Percentiles rank a stretch among this genome's conserved stretches.
Evolutionary conservation across 208 protist species (phyloP).

Genomic region (Hexamita inflata): DNA sequence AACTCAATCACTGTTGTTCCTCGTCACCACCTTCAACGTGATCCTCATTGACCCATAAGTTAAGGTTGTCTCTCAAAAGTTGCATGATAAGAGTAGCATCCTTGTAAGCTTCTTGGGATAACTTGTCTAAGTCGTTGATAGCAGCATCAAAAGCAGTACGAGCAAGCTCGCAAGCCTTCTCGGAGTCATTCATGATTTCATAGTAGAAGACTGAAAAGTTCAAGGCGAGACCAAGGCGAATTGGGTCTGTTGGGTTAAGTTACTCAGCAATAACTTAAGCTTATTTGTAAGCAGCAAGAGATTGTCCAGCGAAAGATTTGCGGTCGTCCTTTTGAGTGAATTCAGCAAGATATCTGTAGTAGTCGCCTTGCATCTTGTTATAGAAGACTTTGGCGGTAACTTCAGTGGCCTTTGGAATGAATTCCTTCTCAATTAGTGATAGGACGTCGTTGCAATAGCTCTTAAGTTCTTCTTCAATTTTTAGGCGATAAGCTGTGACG

Average conservation of each 20-base stretch:
- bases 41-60: slow-evolving; percentile 69
- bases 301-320: slow-evolving; percentile 52
- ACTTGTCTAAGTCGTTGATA: slow-evolving; percentile 81
- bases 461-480: slow-evolving; percentile 85
- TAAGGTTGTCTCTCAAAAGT: slow-evolving; percentile 92
- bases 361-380: slow-evolving; percentile 62
- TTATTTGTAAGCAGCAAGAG: slow-evolving; percentile 54
- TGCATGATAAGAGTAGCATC: slow-evolving; percentile 96
- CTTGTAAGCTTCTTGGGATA: slow-evolving; percentile 88
- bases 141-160: slow-evolving; percentile 78
- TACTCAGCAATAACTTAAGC: slow-evolving; percentile 53
- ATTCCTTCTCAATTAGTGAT: slow-evolving; percentile 72
- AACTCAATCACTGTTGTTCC: no score
- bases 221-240: slow-evolving; percentile 90
- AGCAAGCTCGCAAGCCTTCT: slow-evolving; percentile 69
- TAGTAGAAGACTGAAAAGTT: slow-evolving; percentile 99
- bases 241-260: slow-evolving; percentile 76
- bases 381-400: slow-evolving; percentile 65
- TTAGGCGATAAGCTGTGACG: slow-evolving; percentile 72
- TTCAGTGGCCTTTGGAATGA: slow-evolving; percentile 75
- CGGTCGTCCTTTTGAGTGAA: slow-evolving; percentile 60
- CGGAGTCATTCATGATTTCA: slow-evolving; percentile 88
- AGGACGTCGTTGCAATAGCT: slow-evolving; percentile 91
- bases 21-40: neutral
- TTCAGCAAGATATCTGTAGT: slow-evolving; percentile 87